phyloP scores from a whole-genome alignment of 2,329 filamentous ascomycete species.

The Fusarium tupiense region DNA sequence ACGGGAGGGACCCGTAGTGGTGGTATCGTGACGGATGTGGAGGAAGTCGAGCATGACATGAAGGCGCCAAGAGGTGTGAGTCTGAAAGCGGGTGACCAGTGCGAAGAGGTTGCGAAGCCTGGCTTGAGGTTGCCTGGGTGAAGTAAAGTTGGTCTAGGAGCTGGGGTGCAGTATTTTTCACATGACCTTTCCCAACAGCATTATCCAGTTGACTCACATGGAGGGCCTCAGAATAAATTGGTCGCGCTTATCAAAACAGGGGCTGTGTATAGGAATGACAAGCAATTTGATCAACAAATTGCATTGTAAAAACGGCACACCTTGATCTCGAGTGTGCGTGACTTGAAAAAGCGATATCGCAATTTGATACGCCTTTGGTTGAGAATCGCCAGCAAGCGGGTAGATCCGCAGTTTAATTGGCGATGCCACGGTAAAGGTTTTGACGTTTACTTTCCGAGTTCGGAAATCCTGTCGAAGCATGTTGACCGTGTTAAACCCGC shows the following conservation, averaged over 20 bases:
- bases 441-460: constrained; percentile 31
- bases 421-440: not conserved
- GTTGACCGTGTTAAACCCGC: constrained; percentile 18
- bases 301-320: not conserved
- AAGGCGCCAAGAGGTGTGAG: constrained; percentile 23
- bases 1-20: constrained; percentile 27
- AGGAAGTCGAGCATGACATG: constrained; percentile 13
- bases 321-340: not conserved
- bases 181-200: constrained; percentile 22
- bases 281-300: not conserved
- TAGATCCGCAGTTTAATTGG: constrained; percentile 36
- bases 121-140: constrained; percentile 9
- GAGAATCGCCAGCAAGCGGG: constrained; percentile 21
- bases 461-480: constrained; percentile 29
- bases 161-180: constrained; percentile 14
- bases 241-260: constrained; percentile 18
- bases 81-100: constrained; percentile 30
- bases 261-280: constrained; percentile 5
- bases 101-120: constrained; percentile 27
- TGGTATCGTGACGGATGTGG: constrained; percentile 27
- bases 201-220: constrained; percentile 28
- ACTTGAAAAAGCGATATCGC: constrained; percentile 1
- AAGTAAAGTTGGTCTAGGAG: not conserved
- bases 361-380: constrained; percentile 10
- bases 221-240: constrained; percentile 29